Conservation (phyloP, 1,284 basidiomycete genomes). For the Moesziomyces parantarcticus region DNA sequence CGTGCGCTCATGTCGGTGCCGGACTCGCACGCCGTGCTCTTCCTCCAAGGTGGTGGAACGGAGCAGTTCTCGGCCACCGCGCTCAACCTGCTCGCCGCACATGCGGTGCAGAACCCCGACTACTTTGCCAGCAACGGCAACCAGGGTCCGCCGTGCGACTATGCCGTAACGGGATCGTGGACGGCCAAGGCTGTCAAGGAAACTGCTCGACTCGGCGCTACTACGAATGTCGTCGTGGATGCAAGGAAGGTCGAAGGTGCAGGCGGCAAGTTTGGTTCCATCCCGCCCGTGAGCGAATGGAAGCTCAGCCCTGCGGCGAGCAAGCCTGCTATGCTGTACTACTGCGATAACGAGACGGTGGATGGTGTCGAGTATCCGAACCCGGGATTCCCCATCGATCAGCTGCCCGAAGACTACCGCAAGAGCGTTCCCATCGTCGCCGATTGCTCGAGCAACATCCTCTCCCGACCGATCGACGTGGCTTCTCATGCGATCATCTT, state of each 20-base stretch:
- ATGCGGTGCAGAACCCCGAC: conserved; percentile 59
- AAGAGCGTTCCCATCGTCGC: conserved; percentile 82
- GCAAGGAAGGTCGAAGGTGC: conserved; percentile 48
- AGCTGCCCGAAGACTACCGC: conserved; percentile 73
- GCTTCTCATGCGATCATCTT: conserved; percentile 82
- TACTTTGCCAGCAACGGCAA: conserved; percentile 46
- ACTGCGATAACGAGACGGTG: conserved; percentile 99
- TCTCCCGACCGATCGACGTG: conserved; percentile 91
- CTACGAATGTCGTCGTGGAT: conserved; percentile 57
- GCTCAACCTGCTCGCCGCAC: conserved; percentile 63
- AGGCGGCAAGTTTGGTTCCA: conserved; percentile 75
- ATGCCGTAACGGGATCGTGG: conserved; percentile 65
- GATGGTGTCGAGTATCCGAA: conserved; percentile 90
- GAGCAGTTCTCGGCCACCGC: conserved; percentile 66
- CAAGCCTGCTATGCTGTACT: conserved; percentile 90
- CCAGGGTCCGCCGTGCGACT: conserved; percentile 62
- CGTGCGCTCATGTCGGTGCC: conserved; percentile 58
- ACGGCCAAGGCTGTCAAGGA: conserved; percentile 64
- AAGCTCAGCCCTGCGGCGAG: conserved; percentile 74
- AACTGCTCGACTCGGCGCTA: conserved; percentile 54
- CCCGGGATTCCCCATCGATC: conserved; percentile 85
- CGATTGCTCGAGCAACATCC: conserved; percentile 96
- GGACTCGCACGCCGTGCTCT: conserved; percentile 62
- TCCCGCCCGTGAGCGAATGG: conserved; percentile 81
- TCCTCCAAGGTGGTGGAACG: conserved; percentile 65